Conservation (phyloP, 2,329 filamentous ascomycete genomes). For the Sordariomycetes sp. region DNA sequence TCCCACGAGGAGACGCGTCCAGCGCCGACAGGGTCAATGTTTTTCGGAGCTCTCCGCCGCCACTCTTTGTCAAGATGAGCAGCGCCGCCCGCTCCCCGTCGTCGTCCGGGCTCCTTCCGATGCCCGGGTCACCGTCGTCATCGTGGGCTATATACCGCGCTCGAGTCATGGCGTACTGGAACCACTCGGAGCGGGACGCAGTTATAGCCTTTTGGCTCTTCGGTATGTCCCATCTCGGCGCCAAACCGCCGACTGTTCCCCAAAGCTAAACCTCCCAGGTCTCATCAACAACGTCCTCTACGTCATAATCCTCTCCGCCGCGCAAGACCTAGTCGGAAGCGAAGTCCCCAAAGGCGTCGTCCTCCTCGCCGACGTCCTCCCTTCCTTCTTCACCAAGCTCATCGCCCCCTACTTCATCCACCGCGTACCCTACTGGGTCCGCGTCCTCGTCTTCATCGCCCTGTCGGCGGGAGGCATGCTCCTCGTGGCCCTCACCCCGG, state of each 20-base stretch:
- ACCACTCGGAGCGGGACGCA: constrained; percentile 57
- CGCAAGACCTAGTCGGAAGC: constrained; percentile 86
- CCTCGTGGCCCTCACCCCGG: constrained; percentile 67
- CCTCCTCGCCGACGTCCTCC: constrained; percentile 82
- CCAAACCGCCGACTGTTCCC: background rate
- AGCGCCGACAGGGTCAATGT: background rate
- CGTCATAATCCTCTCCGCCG: constrained; percentile 89
- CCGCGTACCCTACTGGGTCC: constrained; percentile 62
- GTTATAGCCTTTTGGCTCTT: constrained; percentile 86
- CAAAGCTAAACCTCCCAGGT: constrained; percentile 14
- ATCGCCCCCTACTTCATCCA: constrained; percentile 91
- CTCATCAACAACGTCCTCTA: constrained; percentile 93
- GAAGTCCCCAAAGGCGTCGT: constrained; percentile 78
- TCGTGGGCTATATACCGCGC: constrained; percentile 65
- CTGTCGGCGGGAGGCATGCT: constrained; percentile 81
- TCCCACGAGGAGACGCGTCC: background rate
- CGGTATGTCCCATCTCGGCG: constrained; percentile 38
- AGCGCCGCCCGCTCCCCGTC: constrained; percentile 25
- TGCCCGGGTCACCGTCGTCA: constrained; percentile 44
- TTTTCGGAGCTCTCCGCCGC: background rate
- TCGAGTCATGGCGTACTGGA: constrained; percentile 49
- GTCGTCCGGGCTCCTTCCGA: constrained; percentile 33
- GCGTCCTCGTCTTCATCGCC: constrained; percentile 60
- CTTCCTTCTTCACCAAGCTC: constrained; percentile 79
- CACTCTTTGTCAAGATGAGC: constrained; percentile 14